A percentile compares a stretch with the other conserved stretches of the same genome.
Conservation (phyloP, 2,329 filamentous ascomycete genomes). For the Colletotrichum sp. region DNA sequence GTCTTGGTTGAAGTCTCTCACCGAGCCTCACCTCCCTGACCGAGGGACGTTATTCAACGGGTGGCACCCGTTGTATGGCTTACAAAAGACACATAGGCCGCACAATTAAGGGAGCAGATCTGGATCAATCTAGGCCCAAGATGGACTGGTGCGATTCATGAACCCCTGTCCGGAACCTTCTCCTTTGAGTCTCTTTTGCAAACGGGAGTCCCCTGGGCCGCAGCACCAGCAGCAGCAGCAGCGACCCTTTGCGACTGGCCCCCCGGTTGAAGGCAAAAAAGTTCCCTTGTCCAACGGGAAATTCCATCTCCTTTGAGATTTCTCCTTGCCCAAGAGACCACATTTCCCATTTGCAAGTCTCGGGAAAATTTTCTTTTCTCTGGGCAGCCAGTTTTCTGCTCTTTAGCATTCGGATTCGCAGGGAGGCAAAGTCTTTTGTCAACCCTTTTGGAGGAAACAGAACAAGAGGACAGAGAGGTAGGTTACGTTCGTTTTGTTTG, state of each 20-base stretch:
- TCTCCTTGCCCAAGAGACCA: conserved; percentile 13
- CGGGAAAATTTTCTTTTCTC: neutral
- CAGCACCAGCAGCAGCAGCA: neutral
- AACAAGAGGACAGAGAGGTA: neutral
- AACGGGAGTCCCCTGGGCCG: neutral
- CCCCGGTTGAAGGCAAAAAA: conserved; percentile 11
- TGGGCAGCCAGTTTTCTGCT: neutral
- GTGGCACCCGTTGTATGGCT: neutral
- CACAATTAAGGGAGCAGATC: conserved; percentile 19
- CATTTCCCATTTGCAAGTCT: conserved; percentile 9
- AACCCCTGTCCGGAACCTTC: conserved; percentile 15
- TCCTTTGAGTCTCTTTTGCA: conserved; percentile 12
- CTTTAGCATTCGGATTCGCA: neutral
- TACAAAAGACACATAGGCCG: conserved; percentile 7
- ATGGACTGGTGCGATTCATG: conserved; percentile 5
- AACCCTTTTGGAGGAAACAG: neutral
- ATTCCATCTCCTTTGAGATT: conserved; percentile 13
- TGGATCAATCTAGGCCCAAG: conserved; percentile 9
- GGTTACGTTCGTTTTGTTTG: conserved; percentile 1
- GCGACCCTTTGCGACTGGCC: neutral
- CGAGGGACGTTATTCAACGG: neutral
- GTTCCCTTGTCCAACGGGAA: conserved; percentile 16
- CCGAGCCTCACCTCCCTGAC: neutral
- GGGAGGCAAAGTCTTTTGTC: neutral
- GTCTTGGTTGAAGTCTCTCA: neutral